Evolutionary conservation across 352 stramenopile species (phyloP), one percentile per base, ranked within the genome.

Genomic region (Pilasporangium apinafurcum): DNA sequence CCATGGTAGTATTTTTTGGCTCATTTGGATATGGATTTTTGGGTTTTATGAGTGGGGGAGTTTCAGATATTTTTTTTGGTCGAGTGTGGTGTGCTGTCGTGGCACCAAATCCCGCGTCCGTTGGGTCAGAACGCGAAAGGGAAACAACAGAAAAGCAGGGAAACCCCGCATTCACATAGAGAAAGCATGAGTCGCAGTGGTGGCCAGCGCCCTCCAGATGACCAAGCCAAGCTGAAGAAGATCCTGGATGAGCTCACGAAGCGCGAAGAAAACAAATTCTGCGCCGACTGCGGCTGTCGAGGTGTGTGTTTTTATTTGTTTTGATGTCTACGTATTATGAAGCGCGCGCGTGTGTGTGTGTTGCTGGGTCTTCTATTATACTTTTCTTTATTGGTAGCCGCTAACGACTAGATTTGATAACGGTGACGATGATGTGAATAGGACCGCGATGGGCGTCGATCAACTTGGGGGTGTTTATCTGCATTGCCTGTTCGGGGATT

Each of bases 381-480:
- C n/a, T n/a, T n/a, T n/a, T n/a, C n/a, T n/a, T n/a, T n/a, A n/a
- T n/a, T n/a, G n/a, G n/a, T n/a, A n/a, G n/a, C n/a, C n/a, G n/a
- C n/a, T n/a, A n/a, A n/a, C n/a, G n/a, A n/a, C n/a, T n/a, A n/a
- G n/a, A n/a, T n/a, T 57, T 47, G 60, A 62, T 30, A n/a, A 28
- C 22, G 18, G 14, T 10, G 62, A 44, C 30, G 37, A 4, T 37
- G 6, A 16, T 18, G 16, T 1, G 22, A 14, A 5, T 24, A 78
- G 66, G 78, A 0, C 92, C 92, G 22, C 87, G 85, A 39, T 98
- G 92, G 92, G 90, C 88, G 25, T 95, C 81, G 22, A 94, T 96
- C 51, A 98, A 95, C 65, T 62, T 97, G 14, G 92, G 92, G 24
- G 86, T 97, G 17, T 97, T 98, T 62, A 91, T 98, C 51, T 98